These are phyloP conservation scores for Cordyceps cicadae DNA, from an alignment of 2,329 filamentous ascomycete genomes.

Conservation along the genomic window DNA sequence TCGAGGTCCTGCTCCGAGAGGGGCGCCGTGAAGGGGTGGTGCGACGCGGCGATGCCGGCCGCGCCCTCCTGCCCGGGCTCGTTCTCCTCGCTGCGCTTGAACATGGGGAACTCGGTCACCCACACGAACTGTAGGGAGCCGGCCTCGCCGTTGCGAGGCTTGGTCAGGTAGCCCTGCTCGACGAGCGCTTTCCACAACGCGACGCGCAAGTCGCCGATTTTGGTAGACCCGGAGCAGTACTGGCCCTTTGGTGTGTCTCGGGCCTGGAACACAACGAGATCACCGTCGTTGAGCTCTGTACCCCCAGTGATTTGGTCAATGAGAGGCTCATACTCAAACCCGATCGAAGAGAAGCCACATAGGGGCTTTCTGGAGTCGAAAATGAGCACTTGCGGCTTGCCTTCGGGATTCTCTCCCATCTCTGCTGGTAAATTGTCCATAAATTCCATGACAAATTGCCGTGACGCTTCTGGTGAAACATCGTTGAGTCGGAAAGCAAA, in stretches of 20 bases:
- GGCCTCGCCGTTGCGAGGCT: constrained; percentile 28
- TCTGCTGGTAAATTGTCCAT: constrained; percentile 55
- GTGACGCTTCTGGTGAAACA: constrained; percentile 43
- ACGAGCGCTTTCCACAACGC: constrained; percentile 63
- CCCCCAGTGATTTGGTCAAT: constrained; percentile 21
- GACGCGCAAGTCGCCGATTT: constrained; percentile 63
- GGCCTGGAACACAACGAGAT: constrained; percentile 75
- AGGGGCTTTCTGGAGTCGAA: constrained; percentile 67
- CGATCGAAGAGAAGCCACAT: constrained; percentile 67
- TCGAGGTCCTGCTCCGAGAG: constrained; percentile 64
- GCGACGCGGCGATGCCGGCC: constrained; percentile 76
- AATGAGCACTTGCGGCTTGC: constrained; percentile 72
- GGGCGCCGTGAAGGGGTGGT: constrained; percentile 94
- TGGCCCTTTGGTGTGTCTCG: constrained; percentile 56
- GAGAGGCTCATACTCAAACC: constrained; percentile 55
- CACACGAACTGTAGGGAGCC: constrained; percentile 62
- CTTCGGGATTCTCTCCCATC: constrained; percentile 61
- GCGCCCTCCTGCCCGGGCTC: constrained; percentile 72
- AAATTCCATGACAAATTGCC: constrained; percentile 58
- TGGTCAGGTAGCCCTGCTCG: constrained; percentile 46
- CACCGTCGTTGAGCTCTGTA: constrained; percentile 51
- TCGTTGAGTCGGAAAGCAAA: constrained; percentile 57
- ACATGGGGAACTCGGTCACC: constrained; percentile 88
- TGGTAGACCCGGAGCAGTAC: constrained; percentile 51
- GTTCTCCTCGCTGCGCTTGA: constrained; percentile 60